Conservation (phyloP, 345 rosid species). For the Microcos paniculata region DNA sequence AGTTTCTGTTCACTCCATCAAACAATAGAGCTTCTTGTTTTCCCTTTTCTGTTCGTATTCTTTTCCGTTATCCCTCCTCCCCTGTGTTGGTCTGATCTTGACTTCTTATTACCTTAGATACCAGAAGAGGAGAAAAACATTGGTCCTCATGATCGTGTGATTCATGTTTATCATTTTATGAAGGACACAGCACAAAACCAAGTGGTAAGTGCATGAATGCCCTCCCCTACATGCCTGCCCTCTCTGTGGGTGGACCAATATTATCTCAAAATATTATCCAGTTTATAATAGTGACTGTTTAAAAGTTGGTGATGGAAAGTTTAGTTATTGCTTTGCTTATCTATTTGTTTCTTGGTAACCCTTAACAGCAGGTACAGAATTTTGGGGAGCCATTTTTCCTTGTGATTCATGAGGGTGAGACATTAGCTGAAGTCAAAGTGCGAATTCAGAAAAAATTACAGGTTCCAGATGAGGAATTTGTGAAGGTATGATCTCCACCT, state of each 20-base stretch:
- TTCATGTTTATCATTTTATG: constrained; percentile 72
- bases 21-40: background rate
- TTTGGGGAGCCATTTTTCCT: constrained; percentile 80
- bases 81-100: background rate
- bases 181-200: constrained; percentile 61
- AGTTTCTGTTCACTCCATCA: background rate
- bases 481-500: constrained; percentile 39
- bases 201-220: constrained; percentile 25
- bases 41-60: background rate
- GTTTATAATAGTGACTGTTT: background rate
- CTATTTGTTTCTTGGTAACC: background rate
- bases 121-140: constrained; percentile 73
- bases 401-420: constrained; percentile 69
- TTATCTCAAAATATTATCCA: background rate
- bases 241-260: background rate
- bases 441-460: constrained; percentile 67
- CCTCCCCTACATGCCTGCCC: background rate
- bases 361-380: constrained; percentile 54
- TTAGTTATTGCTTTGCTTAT: background rate
- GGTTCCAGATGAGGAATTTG: constrained; percentile 67
- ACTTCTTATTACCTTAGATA: constrained; percentile 35
- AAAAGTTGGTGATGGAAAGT: background rate
- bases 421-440: constrained; percentile 51
- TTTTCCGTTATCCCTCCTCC: background rate
- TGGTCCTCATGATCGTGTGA: constrained; percentile 61